Percentiles rank a stretch among this genome's conserved stretches.
phyloP scores from a whole-genome alignment of 2,329 filamentous ascomycete genomes.

The Paracorniculantispora psalliotae region DNA sequence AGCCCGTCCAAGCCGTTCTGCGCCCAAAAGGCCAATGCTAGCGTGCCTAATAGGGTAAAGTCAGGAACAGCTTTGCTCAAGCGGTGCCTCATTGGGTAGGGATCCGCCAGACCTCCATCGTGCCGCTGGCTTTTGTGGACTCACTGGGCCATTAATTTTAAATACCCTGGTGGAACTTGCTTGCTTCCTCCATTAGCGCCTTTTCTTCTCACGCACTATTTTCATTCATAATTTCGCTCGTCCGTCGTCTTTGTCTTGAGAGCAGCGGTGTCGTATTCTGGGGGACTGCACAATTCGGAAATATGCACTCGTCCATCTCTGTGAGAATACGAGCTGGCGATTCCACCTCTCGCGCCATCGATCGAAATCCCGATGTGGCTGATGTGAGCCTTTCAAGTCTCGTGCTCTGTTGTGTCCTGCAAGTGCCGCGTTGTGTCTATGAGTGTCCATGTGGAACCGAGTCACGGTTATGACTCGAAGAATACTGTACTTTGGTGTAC shows the following conservation, averaged over 20 bases:
- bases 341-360: constrained; percentile 3
- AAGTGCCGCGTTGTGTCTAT: neutral
- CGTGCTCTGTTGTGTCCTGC: neutral
- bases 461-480: neutral
- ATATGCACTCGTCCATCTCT: neutral
- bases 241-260: neutral
- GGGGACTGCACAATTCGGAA: neutral
- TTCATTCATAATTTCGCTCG: constrained; percentile 1
- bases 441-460: neutral
- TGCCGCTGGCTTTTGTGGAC: constrained; percentile 1
- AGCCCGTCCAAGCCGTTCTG: neutral
- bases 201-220: neutral
- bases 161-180: neutral
- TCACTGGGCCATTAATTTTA: constrained; percentile 3
- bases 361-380: constrained; percentile 5
- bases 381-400: neutral
- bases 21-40: neutral
- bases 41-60: constrained; percentile 5
- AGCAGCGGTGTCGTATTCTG: neutral
- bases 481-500: neutral
- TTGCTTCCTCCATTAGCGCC: neutral
- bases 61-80: constrained; percentile 13
- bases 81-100: constrained; percentile 7
- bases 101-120: constrained; percentile 6
- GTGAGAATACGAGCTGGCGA: neutral